These are phyloP conservation scores for Epichloe sylvatica DNA, from an alignment of 2,329 filamentous ascomycete genomes.

Conservation along the genomic window DNA sequence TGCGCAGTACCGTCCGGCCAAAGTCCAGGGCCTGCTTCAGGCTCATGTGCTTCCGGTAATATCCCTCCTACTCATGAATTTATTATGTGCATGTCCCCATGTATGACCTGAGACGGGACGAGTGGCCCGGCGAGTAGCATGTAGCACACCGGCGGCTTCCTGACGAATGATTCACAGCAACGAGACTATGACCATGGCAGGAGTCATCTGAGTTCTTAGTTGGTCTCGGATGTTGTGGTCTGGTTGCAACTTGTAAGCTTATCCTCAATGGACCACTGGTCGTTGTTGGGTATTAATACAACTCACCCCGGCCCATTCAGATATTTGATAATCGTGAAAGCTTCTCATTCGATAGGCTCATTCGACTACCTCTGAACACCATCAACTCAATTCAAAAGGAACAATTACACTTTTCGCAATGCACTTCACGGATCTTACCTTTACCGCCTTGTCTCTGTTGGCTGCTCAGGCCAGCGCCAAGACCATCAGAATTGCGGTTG, in stretches of 20 bases:
- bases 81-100: no score
- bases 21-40: no score
- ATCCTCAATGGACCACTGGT: neutral
- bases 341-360: neutral
- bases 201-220: no score
- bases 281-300: neutral
- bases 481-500: slow-evolving; percentile 26
- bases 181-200: no score
- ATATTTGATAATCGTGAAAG: neutral
- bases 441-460: slow-evolving; percentile 7
- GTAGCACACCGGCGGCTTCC: no score
- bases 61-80: no score
- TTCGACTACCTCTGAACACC: no score
- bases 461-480: slow-evolving; percentile 13
- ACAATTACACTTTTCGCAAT: slow-evolving; percentile 3
- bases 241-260: neutral
- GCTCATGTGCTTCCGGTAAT: no score
- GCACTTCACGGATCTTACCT: slow-evolving; percentile 7
- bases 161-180: no score
- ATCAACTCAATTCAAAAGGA: no score
- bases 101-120: neutral
- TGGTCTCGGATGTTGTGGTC: neutral
- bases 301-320: neutral
- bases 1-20: neutral
- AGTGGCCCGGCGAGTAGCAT: neutral